Conservation (phyloP, 176 grass and related monocot genomes). For the Sorghum bicolor region Sorghum_bicolor_NCBIv3 NC_012870.2:71730001-71730500, state of each 20-base stretch:
- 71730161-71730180: background rate
- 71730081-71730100: constrained; percentile 40
- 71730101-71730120: constrained; percentile 24
- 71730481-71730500: background rate
- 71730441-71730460: constrained; percentile 19
- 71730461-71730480: background rate
- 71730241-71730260: constrained; percentile 59
- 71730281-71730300: background rate
- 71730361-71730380: background rate
- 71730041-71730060: background rate
- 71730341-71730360: constrained; percentile 43
- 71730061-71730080: constrained; percentile 51
- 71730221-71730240: constrained; percentile 79
- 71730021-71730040: background rate
- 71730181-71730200: constrained; percentile 9
- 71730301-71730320: constrained; percentile 31
- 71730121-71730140: constrained; percentile 29
- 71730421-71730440: constrained; percentile 14
- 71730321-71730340: background rate
- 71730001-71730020: background rate
- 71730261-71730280: background rate
- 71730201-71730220: constrained; percentile 61
- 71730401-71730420: constrained; percentile 12
- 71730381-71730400: background rate
- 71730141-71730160: constrained; percentile 22